Evolutionary conservation across 202 grass and related monocot genomes (phyloP).

Genomic region (Musa balbisiana): DNA sequence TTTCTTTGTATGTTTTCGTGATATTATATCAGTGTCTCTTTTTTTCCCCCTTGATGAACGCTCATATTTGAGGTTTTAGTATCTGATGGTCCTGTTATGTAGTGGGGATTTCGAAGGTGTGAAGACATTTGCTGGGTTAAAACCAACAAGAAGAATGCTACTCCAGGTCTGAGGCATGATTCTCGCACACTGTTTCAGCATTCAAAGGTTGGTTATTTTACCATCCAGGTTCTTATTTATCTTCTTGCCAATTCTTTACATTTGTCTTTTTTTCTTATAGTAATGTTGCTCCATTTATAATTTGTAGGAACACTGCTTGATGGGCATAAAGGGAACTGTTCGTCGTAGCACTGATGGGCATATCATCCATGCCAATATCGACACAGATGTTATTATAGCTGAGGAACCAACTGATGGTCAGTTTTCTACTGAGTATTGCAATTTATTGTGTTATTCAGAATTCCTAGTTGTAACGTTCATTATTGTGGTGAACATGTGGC

Average conservation of each 20-base stretch:
- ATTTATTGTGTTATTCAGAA: not conserved
- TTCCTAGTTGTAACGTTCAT: not conserved
- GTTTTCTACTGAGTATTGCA: conserved; percentile 3
- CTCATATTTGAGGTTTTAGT: not conserved
- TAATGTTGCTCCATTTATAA: conserved; percentile 11
- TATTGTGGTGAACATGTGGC: not conserved
- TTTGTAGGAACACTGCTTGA: conserved; percentile 92
- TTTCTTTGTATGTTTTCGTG: not conserved
- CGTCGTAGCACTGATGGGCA: conserved; percentile 94
- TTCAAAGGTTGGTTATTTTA: conserved; percentile 58
- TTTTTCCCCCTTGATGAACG: not conserved
- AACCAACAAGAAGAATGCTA: conserved; percentile 95
- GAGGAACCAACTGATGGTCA: conserved; percentile 87
- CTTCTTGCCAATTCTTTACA: conserved; percentile 5
- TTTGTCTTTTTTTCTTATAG: conserved; percentile 24
- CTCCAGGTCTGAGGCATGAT: conserved; percentile 74
- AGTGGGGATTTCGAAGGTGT: conserved; percentile 99
- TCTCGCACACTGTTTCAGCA: conserved; percentile 84
- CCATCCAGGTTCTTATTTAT: conserved; percentile 7
- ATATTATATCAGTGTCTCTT: not conserved
- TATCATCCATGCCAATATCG: conserved; percentile 97
- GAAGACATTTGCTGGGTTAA: conserved; percentile 98
- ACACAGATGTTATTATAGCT: conserved; percentile 96
- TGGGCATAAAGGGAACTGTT: conserved; percentile 99
- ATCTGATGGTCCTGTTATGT: conserved; percentile 19